phyloP scores from a whole-genome alignment of 306 rosid genomes.

The Luffa aegyptiaca region DNA sequence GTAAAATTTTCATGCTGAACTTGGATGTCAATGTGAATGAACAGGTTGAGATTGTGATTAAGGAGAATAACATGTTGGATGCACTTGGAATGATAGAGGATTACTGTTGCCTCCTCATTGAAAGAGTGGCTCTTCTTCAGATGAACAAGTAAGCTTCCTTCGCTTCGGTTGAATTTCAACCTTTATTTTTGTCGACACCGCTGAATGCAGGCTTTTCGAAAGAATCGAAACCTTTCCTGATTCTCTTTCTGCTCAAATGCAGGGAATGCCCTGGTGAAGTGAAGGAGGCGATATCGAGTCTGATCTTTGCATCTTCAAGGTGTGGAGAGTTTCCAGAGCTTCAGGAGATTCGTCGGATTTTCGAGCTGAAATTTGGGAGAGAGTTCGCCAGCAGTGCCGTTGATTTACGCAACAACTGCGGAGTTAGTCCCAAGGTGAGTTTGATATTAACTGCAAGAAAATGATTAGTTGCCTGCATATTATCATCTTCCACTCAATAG shows the following conservation, averaged over 20 bases:
- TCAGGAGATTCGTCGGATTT: conserved; percentile 58
- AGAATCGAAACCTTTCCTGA: background rate
- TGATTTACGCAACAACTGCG: conserved; percentile 64
- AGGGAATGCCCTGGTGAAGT: conserved; percentile 82
- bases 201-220: background rate
- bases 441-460: background rate
- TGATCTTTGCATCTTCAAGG: conserved; percentile 68
- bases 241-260: background rate
- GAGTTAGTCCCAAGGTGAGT: conserved; percentile 52
- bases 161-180: background rate
- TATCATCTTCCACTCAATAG: background rate
- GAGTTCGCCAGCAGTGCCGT: conserved; percentile 52
- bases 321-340: conserved; percentile 97
- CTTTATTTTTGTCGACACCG: background rate
- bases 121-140: conserved; percentile 65
- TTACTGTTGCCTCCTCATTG: conserved; percentile 52
- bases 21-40: background rate
- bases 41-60: conserved; percentile 75
- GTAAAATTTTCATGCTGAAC: background rate
- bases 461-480: background rate
- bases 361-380: conserved; percentile 56
- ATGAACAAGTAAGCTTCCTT: conserved; percentile 44
- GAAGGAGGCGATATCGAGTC: conserved; percentile 56
- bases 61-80: conserved; percentile 74
- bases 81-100: conserved; percentile 62